phyloP scores from a whole-genome alignment of 805 yeast genomes.

The Candida mattraensis region DNA sequence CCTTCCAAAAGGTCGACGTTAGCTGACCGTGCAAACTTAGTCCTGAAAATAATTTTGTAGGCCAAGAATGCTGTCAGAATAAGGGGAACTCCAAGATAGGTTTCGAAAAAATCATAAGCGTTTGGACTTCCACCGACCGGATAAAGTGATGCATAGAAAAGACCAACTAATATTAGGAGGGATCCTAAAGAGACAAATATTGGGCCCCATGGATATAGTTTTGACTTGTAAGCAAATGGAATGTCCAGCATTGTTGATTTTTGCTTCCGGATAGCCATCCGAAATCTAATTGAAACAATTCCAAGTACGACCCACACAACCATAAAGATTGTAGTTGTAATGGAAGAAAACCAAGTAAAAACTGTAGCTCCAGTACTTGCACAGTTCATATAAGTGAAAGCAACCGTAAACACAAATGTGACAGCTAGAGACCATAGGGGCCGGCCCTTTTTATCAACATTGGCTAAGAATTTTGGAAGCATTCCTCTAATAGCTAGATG shows the following conservation, averaged over 20 bases:
- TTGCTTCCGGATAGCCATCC: constrained; percentile 13
- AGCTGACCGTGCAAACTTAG: constrained; percentile 9
- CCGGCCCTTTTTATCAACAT: constrained; percentile 11
- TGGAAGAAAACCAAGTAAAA: constrained; percentile 14
- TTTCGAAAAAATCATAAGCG: constrained; percentile 13
- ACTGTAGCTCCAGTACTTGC: constrained; percentile 13
- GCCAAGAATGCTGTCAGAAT: constrained; percentile 7
- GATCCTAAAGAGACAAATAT: constrained; percentile 12
- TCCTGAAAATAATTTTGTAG: constrained; percentile 6
- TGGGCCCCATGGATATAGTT: constrained; percentile 11
- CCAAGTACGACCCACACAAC: constrained; percentile 25
- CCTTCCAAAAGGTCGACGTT: constrained; percentile 11
- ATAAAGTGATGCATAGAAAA: constrained; percentile 11
- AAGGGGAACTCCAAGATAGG: constrained; percentile 12
- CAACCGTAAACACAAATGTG: constrained; percentile 11
- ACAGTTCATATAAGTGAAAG: constrained; percentile 14
- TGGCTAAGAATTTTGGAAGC: constrained; percentile 10
- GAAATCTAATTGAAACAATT: constrained; percentile 23
- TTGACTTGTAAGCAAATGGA: constrained; percentile 13
- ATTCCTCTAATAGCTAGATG: constrained; percentile 14
- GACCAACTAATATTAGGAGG: constrained; percentile 8
- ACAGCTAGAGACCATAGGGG: constrained; percentile 9
- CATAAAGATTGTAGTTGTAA: constrained; percentile 48
- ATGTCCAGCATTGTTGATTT: constrained; percentile 8
- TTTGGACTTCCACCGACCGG: constrained; percentile 14